Percentiles rank a stretch among this genome's conserved stretches.
Evolutionary conservation across 768 basidiomycete genomes (phyloP).

Genomic region (Plicaturopsis crispa): DNA sequence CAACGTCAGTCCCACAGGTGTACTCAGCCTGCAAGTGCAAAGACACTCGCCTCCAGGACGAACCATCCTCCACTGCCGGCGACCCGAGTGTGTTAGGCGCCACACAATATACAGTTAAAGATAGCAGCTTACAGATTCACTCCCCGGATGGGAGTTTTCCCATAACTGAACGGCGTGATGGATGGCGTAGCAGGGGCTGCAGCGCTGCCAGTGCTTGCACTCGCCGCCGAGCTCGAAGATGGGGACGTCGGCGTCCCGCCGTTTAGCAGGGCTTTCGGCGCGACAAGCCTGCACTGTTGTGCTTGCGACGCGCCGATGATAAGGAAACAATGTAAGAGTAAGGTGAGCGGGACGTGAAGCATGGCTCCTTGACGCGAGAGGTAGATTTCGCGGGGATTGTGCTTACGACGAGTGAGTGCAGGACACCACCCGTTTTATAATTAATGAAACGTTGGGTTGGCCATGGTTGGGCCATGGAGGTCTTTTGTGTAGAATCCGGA

Average conservation of each 20-base stretch:
- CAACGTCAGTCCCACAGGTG: neutral
- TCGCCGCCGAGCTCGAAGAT: constrained; percentile 8
- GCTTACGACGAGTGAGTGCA: neutral
- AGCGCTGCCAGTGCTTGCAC: constrained; percentile 3
- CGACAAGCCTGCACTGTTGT: constrained; percentile 17
- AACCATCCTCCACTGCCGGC: constrained; percentile 51
- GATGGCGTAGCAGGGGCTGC: too few species aligned
- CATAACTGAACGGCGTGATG: constrained; percentile 34
- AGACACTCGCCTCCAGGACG: constrained; percentile 41
- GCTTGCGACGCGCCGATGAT: constrained; percentile 4
- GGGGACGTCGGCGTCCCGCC: constrained; percentile 6
- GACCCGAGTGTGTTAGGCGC: constrained; percentile 4
- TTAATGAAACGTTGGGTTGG: too few species aligned
- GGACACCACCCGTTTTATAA: neutral
- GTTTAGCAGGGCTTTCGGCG: constrained; percentile 1
- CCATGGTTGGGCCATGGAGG: too few species aligned
- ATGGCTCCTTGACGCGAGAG: too few species aligned
- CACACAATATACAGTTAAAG: neutral
- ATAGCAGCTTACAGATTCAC: constrained; percentile 46
- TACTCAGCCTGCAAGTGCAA: neutral
- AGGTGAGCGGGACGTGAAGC: neutral
- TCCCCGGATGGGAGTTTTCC: constrained; percentile 39
- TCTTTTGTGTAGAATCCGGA: too few species aligned
- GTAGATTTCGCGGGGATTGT: too few species aligned
- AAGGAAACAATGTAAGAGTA: neutral